phyloP scores from a whole-genome alignment of 352 stramenopile genomes.

The Globisporangium mamillatum region DNA sequence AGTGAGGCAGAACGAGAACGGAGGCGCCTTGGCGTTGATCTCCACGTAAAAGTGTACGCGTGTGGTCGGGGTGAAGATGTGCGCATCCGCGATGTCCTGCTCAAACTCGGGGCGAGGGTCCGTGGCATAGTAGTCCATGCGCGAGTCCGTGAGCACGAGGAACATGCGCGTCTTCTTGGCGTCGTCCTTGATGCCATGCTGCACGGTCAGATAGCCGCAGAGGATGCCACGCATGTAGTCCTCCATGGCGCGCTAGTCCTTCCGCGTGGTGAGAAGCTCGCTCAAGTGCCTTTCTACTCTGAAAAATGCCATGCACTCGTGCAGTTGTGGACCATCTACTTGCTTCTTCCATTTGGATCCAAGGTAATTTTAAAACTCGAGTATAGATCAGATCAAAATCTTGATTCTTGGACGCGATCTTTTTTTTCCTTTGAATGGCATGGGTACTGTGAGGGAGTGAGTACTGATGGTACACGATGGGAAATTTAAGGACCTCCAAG shows the following conservation, averaged over 20 bases:
- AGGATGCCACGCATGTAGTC: conserved; percentile 72
- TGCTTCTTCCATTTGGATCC: not conserved
- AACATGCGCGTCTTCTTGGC: conserved; percentile 62
- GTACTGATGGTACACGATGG: no score
- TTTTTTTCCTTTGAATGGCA: not conserved
- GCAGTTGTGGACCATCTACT: not conserved
- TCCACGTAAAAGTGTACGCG: conserved; percentile 60
- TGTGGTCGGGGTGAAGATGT: conserved; percentile 45
- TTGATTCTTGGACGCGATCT: not conserved
- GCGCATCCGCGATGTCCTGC: conserved; percentile 47
- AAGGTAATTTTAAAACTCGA: not conserved
- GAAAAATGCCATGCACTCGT: not conserved
- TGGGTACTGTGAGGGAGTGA: not conserved
- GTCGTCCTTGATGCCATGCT: conserved; percentile 43
- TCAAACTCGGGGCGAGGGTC: conserved; percentile 66
- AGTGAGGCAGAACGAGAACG: conserved; percentile 59
- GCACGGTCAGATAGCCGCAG: conserved; percentile 63
- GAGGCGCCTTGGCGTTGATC: conserved; percentile 52
- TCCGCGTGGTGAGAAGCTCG: no score
- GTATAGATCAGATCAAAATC: not conserved
- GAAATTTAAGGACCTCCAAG: no score
- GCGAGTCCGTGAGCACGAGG: conserved; percentile 70
- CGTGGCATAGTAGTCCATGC: conserved; percentile 64
- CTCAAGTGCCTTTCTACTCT: not conserved
- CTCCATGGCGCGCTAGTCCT: conserved; percentile 35